Percentiles rank a stretch among this genome's conserved stretches.
These are phyloP conservation scores for Westerdykella ornata DNA, from an alignment of 2,329 filamentous ascomycete species.

Conservation along the genomic window DNA sequence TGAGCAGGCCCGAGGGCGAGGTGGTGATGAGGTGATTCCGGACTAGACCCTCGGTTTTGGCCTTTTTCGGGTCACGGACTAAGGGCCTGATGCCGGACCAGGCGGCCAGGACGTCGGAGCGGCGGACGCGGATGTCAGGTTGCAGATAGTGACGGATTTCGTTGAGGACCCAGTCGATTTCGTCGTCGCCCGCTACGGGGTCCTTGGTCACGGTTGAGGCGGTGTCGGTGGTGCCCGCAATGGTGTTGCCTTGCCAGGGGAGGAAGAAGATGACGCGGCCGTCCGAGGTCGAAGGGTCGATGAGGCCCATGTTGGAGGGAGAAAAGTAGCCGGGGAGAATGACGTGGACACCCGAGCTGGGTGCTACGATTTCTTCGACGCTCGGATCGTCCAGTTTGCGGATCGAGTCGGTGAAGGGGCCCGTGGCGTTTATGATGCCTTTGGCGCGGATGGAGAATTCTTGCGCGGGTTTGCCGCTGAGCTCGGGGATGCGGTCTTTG, in stretches of 20 bases:
- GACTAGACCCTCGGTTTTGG: constrained; percentile 79
- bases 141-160: constrained; percentile 78
- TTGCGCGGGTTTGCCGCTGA: constrained; percentile 54
- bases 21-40: constrained; percentile 78
- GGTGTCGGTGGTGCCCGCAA: constrained; percentile 80
- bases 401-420: constrained; percentile 79
- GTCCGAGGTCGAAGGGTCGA: constrained; percentile 80
- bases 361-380: constrained; percentile 72
- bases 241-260: constrained; percentile 88
- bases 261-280: constrained; percentile 90
- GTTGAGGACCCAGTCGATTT: constrained; percentile 80
- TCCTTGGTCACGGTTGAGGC: constrained; percentile 65
- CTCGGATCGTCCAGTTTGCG: constrained; percentile 73
- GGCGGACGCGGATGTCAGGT: constrained; percentile 75
- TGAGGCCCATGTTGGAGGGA: constrained; percentile 77
- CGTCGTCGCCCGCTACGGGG: constrained; percentile 71
- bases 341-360: constrained; percentile 78
- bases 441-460: constrained; percentile 69
- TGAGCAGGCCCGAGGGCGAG: constrained; percentile 72
- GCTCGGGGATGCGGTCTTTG: constrained; percentile 62
- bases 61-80: constrained; percentile 77
- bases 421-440: constrained; percentile 82
- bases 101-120: constrained; percentile 80
- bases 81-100: constrained; percentile 85
- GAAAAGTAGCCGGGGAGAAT: constrained; percentile 83